These are phyloP conservation scores for Cephalotrichum gorgonifer DNA, from an alignment of 2,329 filamentous ascomycete species.

Conservation along the genomic window DNA sequence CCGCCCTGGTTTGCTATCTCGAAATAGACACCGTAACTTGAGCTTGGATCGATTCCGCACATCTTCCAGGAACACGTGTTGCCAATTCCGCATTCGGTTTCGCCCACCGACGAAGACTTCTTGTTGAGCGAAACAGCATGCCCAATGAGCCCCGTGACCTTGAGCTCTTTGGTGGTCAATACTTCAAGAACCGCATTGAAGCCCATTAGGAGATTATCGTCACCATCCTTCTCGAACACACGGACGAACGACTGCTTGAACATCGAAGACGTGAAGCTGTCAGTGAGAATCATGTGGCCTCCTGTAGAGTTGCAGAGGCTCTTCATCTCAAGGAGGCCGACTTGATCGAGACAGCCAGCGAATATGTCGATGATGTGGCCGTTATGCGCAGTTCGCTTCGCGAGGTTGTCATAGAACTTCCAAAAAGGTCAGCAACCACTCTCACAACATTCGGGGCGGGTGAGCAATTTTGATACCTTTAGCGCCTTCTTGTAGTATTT, in stretches of 20 bases:
- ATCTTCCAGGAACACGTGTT: conserved; percentile 99
- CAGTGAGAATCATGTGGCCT: conserved; percentile 95
- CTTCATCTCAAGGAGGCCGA: conserved; percentile 97
- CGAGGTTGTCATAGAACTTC: conserved; percentile 87
- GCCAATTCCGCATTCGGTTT: conserved; percentile 96
- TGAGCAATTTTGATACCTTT: conserved; percentile 52
- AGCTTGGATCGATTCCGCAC: conserved; percentile 90
- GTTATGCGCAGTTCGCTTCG: conserved; percentile 91
- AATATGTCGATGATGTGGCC: conserved; percentile 97
- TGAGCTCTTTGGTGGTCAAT: conserved; percentile 92
- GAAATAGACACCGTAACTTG: conserved; percentile 95
- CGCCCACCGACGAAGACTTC: conserved; percentile 91
- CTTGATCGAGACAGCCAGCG: conserved; percentile 92
- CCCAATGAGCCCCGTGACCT: conserved; percentile 93
- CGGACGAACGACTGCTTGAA: conserved; percentile 98
- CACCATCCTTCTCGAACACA: conserved; percentile 91
- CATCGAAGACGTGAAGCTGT: conserved; percentile 98
- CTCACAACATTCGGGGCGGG: background rate
- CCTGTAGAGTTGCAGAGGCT: conserved; percentile 91
- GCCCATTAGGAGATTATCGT: conserved; percentile 93
- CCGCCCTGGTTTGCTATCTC: conserved; percentile 93
- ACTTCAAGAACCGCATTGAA: conserved; percentile 97
- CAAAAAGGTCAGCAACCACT: conserved; percentile 9
- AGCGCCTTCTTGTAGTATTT: conserved; percentile 99
- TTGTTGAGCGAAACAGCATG: conserved; percentile 97